phyloP scores from a whole-genome alignment of 164 flowering plant genomes.

The Berberis thunbergii region DNA sequence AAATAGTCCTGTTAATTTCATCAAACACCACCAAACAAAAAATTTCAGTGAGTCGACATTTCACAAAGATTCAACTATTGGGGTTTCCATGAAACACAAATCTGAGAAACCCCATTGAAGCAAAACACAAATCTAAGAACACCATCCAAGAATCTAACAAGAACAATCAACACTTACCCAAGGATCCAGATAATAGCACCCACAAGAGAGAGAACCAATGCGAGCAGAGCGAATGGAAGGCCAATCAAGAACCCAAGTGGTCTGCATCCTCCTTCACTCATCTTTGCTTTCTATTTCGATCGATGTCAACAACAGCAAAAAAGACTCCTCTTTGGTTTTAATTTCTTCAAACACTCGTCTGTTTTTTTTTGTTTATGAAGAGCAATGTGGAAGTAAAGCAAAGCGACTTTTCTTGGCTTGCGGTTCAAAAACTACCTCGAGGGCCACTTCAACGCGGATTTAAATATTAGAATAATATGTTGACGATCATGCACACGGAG shows the following conservation, averaged over 20 bases:
- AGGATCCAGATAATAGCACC: conserved; percentile 35
- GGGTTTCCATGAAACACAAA: no score
- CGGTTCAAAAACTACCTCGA: not conserved
- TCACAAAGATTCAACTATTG: no score
- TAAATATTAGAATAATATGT: no score
- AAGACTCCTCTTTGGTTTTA: not conserved
- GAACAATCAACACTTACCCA: conserved; percentile 20
- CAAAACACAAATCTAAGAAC: not conserved
- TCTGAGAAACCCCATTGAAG: not conserved
- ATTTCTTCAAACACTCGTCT: not conserved
- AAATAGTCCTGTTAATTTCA: conserved; percentile 29
- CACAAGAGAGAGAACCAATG: conserved; percentile 29
- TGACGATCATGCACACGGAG: not conserved
- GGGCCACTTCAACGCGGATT: not conserved
- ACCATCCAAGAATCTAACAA: not conserved
- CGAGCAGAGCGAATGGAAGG: conserved; percentile 38
- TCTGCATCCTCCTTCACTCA: conserved; percentile 28
- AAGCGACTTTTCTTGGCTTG: not conserved
- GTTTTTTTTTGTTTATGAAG: not conserved
- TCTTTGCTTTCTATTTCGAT: not conserved
- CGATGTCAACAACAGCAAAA: not conserved
- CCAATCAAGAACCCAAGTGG: conserved; percentile 47
- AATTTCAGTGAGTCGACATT: not conserved
- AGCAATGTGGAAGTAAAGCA: not conserved
- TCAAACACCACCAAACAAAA: no score